Conservation (phyloP, 2,329 filamentous ascomycete genomes). For the Phialophora macrospora region DNA sequence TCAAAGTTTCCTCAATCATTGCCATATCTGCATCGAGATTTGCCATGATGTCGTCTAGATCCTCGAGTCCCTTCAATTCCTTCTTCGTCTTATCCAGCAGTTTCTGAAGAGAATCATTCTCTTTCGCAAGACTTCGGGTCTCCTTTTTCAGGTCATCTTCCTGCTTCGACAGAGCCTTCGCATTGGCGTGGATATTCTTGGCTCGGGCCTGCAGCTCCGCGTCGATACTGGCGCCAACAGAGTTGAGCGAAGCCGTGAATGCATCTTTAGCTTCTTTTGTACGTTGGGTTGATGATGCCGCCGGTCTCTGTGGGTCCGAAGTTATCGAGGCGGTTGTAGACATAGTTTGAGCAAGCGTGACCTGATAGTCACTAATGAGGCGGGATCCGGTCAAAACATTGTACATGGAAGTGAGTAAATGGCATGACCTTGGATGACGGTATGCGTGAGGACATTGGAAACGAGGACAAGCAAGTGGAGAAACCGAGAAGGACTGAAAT, state of each 20-base stretch:
- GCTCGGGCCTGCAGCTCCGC: constrained; percentile 60
- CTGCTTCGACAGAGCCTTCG: constrained; percentile 59
- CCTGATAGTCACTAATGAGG: neutral
- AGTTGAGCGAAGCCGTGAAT: constrained; percentile 52
- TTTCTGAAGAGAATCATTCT: constrained; percentile 61
- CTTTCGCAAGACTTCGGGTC: constrained; percentile 57
- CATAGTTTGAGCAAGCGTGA: constrained; percentile 15
- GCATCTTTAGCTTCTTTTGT: constrained; percentile 51
- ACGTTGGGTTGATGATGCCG: constrained; percentile 41
- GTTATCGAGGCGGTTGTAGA: constrained; percentile 21
- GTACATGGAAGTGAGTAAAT: neutral
- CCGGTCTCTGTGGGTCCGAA: constrained; percentile 23
- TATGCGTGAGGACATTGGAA: neutral
- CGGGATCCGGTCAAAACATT: neutral
- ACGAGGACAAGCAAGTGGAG: neutral
- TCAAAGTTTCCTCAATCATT: constrained; percentile 51
- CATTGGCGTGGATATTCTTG: constrained; percentile 61
- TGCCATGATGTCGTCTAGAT: constrained; percentile 30
- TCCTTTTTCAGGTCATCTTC: constrained; percentile 58
- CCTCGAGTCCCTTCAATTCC: constrained; percentile 39
- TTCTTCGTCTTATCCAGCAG: constrained; percentile 60
- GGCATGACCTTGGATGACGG: neutral
- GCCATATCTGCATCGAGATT: constrained; percentile 38
- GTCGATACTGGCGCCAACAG: constrained; percentile 56
- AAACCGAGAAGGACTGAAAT: neutral